Evolutionary conservation across 2,329 filamentous ascomycete species (phyloP), one percentile per base, ranked within the genome.

Genomic region (Zasmidium citrigriseum): DNA sequence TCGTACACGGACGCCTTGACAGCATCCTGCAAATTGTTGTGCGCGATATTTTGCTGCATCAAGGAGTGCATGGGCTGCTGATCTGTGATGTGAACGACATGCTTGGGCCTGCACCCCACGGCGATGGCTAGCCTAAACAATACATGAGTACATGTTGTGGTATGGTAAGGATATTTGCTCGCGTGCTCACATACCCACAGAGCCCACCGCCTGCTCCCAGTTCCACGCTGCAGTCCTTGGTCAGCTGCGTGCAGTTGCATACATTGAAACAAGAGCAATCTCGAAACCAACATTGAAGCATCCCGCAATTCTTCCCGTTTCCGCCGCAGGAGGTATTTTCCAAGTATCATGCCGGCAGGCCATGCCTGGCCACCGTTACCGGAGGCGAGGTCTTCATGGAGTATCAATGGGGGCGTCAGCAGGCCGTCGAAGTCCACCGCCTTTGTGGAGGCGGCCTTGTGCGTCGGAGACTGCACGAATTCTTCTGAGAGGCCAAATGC

Each of bases 281-380:
- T 46, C 71, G 61, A 70, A 65, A 68, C 87, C 74, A 74, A 96
- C 90, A 96, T 91, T 75, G 85, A 84, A 64, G 89, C 87, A 58
- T 83, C 79, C 57, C 75, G 76, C 63, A 96, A 74, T 64, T 84
- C 78, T n/a, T 83, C 77, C 62, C 78, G 79, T 67, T 90, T 89
- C 70, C 87, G 87, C 53, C 88, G 84, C 59, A 98, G 81, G 82
- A 98, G 84, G 72, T 98, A 96, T 75, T 89, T 91, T 20, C 89
- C 85, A 54, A 99, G 80, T 16, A 95, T 85, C 86, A 96, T 89
- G 11, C 95, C 95, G 0, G 93, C 93, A 2, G 93, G 93, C 95
- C 95, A 98, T 11, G 96, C 83, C 76, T 96, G 90, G 2, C 95
- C 95, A 50, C 95, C 95, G 74, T 95, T 98, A 60, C 95, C 95